Conservation (phyloP, 2,329 filamentous ascomycete species). For the Cladosporium austrohemisphaericum region DNA sequence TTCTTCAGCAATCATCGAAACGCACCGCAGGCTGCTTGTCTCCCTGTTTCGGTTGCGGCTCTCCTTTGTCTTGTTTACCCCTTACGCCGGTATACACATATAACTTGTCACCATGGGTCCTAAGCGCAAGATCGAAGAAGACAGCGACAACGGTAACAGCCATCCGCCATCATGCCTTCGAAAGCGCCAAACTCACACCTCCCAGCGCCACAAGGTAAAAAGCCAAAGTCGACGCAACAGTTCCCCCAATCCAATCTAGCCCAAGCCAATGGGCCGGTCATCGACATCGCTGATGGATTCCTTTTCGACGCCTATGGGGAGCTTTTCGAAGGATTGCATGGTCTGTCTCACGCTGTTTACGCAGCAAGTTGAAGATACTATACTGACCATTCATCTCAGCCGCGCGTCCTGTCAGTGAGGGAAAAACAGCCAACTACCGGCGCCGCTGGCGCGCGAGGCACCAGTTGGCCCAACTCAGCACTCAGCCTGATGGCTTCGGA, state of each 20-base stretch:
- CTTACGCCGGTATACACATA: too few relatives aligned
- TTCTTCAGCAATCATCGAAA: too few relatives aligned
- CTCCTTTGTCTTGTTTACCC: too few relatives aligned
- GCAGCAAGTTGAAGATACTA: too few relatives aligned
- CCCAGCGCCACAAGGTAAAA: not conserved
- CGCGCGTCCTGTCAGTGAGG: too few relatives aligned
- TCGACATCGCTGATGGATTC: too few relatives aligned
- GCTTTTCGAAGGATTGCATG: not conserved
- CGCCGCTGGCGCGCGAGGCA: not conserved
- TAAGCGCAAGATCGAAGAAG: not conserved
- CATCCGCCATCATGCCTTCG: not conserved
- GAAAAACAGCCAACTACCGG: too few relatives aligned
- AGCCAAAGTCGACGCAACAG: not conserved
- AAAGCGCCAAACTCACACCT: not conserved
- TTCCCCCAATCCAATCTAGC: not conserved
- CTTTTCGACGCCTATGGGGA: not conserved
- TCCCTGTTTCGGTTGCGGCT: too few relatives aligned
- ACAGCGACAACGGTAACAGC: not conserved
- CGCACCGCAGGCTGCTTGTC: too few relatives aligned
- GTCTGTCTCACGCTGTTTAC: not conserved
- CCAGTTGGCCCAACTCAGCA: not conserved
- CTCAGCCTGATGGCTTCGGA: not conserved
- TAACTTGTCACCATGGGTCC: not conserved
- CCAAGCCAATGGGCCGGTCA: too few relatives aligned
- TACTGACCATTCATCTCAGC: too few relatives aligned